Base-by-base conservation (phyloP, 257 asterid species). In the Gardenia jasminoides region DNA sequence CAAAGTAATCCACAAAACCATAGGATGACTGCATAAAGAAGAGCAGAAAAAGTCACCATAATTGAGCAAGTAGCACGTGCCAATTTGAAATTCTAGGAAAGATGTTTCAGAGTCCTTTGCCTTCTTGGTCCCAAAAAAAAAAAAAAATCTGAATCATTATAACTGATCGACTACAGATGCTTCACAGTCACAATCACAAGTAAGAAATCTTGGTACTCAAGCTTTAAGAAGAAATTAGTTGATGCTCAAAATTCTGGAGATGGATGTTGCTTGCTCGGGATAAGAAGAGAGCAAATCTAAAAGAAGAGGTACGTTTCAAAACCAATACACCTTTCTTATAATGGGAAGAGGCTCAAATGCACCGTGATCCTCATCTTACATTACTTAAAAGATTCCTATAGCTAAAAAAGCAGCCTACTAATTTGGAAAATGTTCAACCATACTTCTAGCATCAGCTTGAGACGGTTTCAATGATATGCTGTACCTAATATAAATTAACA, bases 1-100 rank as follows among this genome's bases (percentile, higher is more conserved):
- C 98, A 84, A 83, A 88, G 87, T 91, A 93, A 84, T 93, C 93
- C 88, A 93, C 95, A 85, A 93, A 93, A 78, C 98, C 98, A 78
- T 87, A 93, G 80, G 98, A 93, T 69, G 97, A 91, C 98, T 93
- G 96, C 90, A 87, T 79, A 69, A 76, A 81, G 46, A 84, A 72
- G 58, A 75, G 58, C 33, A 36, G 36, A 47, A 80, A 75, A 39
- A 47, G 46, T 75, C 72, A 70, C 41, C 43, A 67, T 5, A 9
- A 20, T 61, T 31, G 44, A 52, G 65, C 56, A 47, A 69, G 44
- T 70, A 64, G 24, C 26, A 48, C 13, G 33, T n/a, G n/a, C n/a
- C n/a, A n/a, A n/a, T n/a, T n/a, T n/a, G 15, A 56, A 54, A 80
- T 16, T 72, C 59, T 20, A 62, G 28, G 70, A 46, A 22, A 44